Evolutionary conservation across 148 eudicot genomes (phyloP).

Genomic region (Arbutus unedo): DNA sequence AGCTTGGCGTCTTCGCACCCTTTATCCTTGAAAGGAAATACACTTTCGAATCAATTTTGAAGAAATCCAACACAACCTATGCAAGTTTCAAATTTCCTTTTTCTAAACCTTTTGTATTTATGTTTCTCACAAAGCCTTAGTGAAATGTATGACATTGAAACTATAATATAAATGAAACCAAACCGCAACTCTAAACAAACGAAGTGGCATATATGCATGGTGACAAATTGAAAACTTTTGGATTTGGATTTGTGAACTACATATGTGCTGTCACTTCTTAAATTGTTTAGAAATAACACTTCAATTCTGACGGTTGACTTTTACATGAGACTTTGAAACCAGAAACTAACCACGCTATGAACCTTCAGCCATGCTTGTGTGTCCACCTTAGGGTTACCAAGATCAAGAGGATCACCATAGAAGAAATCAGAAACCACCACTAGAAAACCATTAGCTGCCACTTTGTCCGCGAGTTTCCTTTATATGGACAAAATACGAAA

Average conservation of each 20-base stretch:
- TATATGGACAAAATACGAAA: not conserved
- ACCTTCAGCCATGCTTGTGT: conserved; percentile 23
- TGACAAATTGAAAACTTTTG: not conserved
- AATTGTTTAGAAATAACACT: not conserved
- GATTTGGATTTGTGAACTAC: not conserved
- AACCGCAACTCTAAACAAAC: not conserved
- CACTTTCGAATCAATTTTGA: not conserved
- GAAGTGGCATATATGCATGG: not conserved
- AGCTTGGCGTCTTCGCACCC: conserved; percentile 37
- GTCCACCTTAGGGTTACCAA: conserved; percentile 14
- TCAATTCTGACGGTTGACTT: not conserved
- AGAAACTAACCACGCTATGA: conserved; percentile 27
- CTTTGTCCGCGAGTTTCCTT: conserved; percentile 44
- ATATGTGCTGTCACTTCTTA: not conserved
- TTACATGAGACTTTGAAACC: not conserved
- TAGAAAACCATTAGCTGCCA: conserved; percentile 31
- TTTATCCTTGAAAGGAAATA: conserved; percentile 34
- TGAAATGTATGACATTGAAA: not conserved
- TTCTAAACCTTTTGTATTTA: not conserved
- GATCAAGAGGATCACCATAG: conserved; percentile 27
- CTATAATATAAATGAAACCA: not conserved
- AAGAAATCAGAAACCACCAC: conserved; percentile 43
- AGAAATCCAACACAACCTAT: not conserved
- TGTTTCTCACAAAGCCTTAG: not conserved
- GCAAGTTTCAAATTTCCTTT: not conserved